Evolutionary conservation across 106 monocot genomes (phyloP).

Genomic region (Allium fistulosum): DNA sequence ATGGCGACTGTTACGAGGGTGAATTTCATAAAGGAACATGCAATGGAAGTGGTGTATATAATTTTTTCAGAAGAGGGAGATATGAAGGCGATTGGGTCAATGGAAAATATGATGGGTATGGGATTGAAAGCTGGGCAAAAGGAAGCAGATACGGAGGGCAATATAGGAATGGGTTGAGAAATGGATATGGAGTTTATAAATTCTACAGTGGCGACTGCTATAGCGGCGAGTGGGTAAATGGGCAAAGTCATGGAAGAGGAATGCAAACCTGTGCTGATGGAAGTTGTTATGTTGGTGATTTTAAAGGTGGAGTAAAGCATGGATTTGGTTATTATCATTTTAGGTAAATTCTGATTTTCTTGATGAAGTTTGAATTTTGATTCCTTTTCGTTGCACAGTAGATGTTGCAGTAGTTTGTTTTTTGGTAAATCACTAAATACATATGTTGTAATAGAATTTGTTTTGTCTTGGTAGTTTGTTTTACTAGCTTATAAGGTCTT

Average conservation of each 20-base stretch:
- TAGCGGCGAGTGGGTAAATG: slow-evolving; percentile 50
- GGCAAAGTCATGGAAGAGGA: slow-evolving; percentile 49
- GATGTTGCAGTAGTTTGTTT: too few relatives aligned
- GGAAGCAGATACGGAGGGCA: slow-evolving; percentile 42
- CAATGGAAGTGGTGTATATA: slow-evolving; percentile 39
- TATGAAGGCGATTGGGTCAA: slow-evolving; percentile 49
- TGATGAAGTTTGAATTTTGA: too few relatives aligned
- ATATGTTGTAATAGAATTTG: too few relatives aligned
- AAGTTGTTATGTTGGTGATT: slow-evolving; percentile 48
- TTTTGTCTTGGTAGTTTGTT: too few relatives aligned
- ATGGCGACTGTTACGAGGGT: slow-evolving; percentile 43
- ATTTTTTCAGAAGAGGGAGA: slow-evolving; percentile 21
- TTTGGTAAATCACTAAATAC: too few relatives aligned
- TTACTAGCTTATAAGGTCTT: too few relatives aligned
- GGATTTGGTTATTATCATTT: slow-evolving; percentile 45
- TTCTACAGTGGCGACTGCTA: slow-evolving; percentile 52
- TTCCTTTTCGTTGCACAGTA: too few relatives aligned
- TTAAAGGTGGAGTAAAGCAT: slow-evolving; percentile 54
- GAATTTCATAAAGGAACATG: slow-evolving; percentile 30
- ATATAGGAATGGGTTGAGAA: slow-evolving; percentile 33
- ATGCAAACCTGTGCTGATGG: slow-evolving; percentile 46
- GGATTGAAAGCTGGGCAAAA: slow-evolving; percentile 43
- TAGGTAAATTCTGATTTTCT: slow-evolving; percentile 23
- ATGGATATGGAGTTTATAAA: slow-evolving; percentile 41
- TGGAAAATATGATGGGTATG: slow-evolving; percentile 38